Conservation (phyloP, 106 monocot genomes). For the Phalaenopsis aphrodite region DNA sequence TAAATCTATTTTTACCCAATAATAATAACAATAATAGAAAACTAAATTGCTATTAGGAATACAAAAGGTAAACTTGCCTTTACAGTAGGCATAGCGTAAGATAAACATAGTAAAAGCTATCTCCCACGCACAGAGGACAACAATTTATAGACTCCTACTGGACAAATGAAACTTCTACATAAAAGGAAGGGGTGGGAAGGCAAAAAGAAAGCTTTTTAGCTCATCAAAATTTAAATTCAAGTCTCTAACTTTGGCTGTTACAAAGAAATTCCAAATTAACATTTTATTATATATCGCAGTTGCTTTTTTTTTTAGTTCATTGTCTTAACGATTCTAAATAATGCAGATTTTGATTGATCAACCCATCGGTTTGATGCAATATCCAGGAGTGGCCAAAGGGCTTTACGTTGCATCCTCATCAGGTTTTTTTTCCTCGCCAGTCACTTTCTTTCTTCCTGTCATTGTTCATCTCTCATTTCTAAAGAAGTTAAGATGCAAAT, state of each 20-base stretch:
- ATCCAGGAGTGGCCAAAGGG: slow-evolving; percentile 80
- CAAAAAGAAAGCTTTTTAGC: background rate
- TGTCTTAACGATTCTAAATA: background rate
- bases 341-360: slow-evolving; percentile 52
- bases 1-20: too few species aligned
- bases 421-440: slow-evolving; percentile 22
- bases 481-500: background rate
- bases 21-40: too few species aligned
- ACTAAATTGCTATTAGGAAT: too few species aligned
- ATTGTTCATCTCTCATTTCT: background rate
- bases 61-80: too few species aligned
- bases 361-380: slow-evolving; percentile 75
- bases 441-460: background rate
- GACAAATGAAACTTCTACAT: too few species aligned
- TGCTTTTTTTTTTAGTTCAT: background rate
- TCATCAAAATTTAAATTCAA: background rate
- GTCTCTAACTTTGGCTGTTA: background rate
- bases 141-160: too few species aligned
- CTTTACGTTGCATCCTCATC: slow-evolving; percentile 72
- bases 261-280: background rate
- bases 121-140: too few species aligned
- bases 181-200: too few species aligned
- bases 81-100: too few species aligned
- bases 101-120: too few species aligned
- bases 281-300: background rate